phyloP scores from a whole-genome alignment of 805 yeast genomes.

The Metschnikowia gelsemii region DNA sequence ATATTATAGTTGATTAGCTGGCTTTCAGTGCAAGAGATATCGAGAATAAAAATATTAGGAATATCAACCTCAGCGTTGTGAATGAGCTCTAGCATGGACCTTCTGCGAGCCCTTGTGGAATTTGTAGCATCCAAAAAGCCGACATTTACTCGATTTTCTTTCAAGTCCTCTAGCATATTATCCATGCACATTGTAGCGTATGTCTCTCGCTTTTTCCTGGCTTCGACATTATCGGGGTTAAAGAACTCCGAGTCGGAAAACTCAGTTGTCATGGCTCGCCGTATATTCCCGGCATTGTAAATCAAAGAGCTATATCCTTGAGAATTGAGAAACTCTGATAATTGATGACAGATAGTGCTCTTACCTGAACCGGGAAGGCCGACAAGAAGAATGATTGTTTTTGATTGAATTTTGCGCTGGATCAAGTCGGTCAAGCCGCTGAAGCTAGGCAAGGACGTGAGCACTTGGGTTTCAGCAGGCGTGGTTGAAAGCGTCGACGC shows the following conservation, averaged over 20 bases:
- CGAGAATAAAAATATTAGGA: conserved; percentile 51
- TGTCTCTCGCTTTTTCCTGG: conserved; percentile 33
- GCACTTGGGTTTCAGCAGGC: conserved; percentile 20
- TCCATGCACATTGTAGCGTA: conserved; percentile 37
- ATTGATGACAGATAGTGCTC: conserved; percentile 37
- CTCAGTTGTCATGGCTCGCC: conserved; percentile 34
- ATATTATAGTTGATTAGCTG: conserved; percentile 58
- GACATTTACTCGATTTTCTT: conserved; percentile 26
- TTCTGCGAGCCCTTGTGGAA: conserved; percentile 36
- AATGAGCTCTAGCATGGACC: conserved; percentile 29
- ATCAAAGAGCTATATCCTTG: conserved; percentile 15
- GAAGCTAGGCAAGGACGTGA: conserved; percentile 11
- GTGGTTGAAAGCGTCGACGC: conserved; percentile 20
- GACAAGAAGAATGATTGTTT: conserved; percentile 33
- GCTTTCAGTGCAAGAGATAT: conserved; percentile 56
- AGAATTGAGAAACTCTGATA: conserved; percentile 21
- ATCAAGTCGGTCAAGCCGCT: conserved; percentile 18
- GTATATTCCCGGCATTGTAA: conserved; percentile 53
- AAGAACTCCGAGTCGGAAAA: conserved; percentile 38
- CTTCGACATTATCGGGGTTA: conserved; percentile 35
- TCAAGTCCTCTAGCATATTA: conserved; percentile 32
- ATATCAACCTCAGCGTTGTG: conserved; percentile 22
- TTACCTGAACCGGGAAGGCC: conserved; percentile 46
- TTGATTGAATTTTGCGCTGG: conserved; percentile 17
- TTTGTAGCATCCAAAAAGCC: conserved; percentile 47